Base-by-base conservation (phyloP, 2,329 filamentous ascomycete species). In the Botrytis medusae region DNA sequence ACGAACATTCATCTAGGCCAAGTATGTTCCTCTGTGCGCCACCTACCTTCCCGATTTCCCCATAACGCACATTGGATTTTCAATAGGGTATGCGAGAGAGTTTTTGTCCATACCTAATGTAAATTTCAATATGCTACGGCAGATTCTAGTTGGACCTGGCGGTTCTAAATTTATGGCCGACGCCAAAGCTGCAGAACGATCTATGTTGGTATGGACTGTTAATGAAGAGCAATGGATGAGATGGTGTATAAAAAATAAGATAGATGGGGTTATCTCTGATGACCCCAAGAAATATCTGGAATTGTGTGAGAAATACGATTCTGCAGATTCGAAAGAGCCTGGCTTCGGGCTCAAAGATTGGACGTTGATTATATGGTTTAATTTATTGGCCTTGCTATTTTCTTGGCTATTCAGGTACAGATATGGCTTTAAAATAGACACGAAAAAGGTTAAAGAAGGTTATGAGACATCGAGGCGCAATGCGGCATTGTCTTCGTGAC, bases 221-320 rank as follows among this genome's bases (percentile, higher is more conserved):
- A 97, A 98, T 80, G 87, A 92, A 22, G 87, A 89, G 75, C 85
- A 86, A 68, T 88, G 90, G 82, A 98, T 98, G 95, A 87, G 90
- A 78, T 97, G 94, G 93, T 87, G 89, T 76, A 89, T 97, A 48
- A 82, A 85, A 42, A 83, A 87, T 60, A 78, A 78, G 40, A 84
- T 97, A 1, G 93, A 97, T 77, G 95, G 93, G 0, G 91, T 97
- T 7, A 90, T 97, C 71, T 97, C 94, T 0, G 95, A 98, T 79
- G 90, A 97, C 77, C 93, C 93, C 1, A 87, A 87, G 79, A 82
- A 87, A 76, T 95, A 90, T 79, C 80, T 90, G 37, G 87, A 91
- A 62, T 86, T 93, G 2, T 89, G 88, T 75, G 79, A 85, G 5
- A 71, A 70, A 22, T 81, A 79, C 42, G 71, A 79, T 34, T 78